Base-by-base conservation (phyloP, 345 rosid genomes). In the Balakata baccata region DNA sequence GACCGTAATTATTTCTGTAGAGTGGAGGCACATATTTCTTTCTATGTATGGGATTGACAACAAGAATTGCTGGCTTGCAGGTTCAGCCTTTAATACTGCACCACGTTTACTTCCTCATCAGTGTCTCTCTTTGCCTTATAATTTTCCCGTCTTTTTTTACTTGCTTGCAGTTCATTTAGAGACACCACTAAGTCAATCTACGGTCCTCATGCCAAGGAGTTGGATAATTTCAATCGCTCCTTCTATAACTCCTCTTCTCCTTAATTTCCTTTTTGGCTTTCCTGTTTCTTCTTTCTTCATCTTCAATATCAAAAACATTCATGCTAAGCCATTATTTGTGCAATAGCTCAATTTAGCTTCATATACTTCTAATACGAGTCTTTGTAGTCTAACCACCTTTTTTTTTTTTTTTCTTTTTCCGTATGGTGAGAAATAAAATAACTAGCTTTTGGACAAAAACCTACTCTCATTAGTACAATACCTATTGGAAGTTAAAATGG, bases 1-100 rank as follows among this genome's bases (percentile, higher is more conserved):
- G 96, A 94, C 45, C 94, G 97, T 58, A 94, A 97, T 8, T 92
- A 86, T 51, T 94, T 94, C 72, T 94, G 97, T 52, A 93, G 96
- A 7, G 97, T 88, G 43, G 88, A 86, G 80, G 84, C 89, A 1
- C 88, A 79, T 14, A 47, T 94, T 94, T 77, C 22, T 79, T 69
- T 70, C 87, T 6, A 72, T 89, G 14, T 90, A 84, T 37, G 94
- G 90, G 11, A 84, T 88, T 38, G 82, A 72, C 68, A 76, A 83
- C 84, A 92, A 88, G 72, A 87, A 81, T 76, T 92, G 90, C 82
- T 86, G 71, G 96, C 84, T 22, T 86, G 90, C 88, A 78, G 86
- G 91, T 88, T 22, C 23, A 51, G 37, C 53, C 51, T 53, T 61
- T 64, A 29, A 29, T 29, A 29, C 34, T 29, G 34, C 34, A 59